Evolutionary conservation across 768 basidiomycete genomes (phyloP), one percentile per base, ranked within the genome.

Genomic region (Clavaria fumosa): DNA sequence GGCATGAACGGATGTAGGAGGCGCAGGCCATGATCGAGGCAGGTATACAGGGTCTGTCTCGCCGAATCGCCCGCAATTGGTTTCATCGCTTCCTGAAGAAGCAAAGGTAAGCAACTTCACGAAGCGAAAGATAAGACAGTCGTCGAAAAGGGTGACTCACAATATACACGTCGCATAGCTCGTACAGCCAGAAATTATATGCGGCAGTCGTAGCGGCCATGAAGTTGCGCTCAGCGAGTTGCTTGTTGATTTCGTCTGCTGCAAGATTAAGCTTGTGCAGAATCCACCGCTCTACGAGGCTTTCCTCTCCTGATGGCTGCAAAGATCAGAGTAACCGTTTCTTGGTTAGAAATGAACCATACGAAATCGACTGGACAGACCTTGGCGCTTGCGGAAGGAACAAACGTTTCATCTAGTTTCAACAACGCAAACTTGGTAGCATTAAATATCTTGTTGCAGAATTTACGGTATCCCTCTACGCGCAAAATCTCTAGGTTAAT

Each of bases 391-490:
- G 74, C 61, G 42, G 73, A 64, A 11, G 93, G 89, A 21, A 79
- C 73, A 48, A 95, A 97, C 28, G 65, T 57, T 27, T 75, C 75
- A 40, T 89, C 90, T 22, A 99, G 66, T 62, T 93, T 93, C 56
- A 96, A 74, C 82, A 97, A 89, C n/a, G 91, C 93, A 49, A 99
- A 97, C 58, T 91, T 91, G 34, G 90, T 96, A 1, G 95, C 95
- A 53, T 99, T 99, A 70, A 93, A 97, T 19, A 97, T 76, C 66
- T 97, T 97, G 65, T 99, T 99, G 65, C 95, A 97, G 66, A 99
- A 99, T 59, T 97, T 97, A 58, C 95, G 77, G 58, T 97, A 97
- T 2, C 91, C 95, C 59, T 97, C 91, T 22, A 97, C 89, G 37
- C 90, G 78, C 44, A 88, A 59, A 47, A 99, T 90, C 53, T 97